Evolutionary conservation across 352 stramenopile species (phyloP).

Genomic region (Phytophthora foliorum): DNA sequence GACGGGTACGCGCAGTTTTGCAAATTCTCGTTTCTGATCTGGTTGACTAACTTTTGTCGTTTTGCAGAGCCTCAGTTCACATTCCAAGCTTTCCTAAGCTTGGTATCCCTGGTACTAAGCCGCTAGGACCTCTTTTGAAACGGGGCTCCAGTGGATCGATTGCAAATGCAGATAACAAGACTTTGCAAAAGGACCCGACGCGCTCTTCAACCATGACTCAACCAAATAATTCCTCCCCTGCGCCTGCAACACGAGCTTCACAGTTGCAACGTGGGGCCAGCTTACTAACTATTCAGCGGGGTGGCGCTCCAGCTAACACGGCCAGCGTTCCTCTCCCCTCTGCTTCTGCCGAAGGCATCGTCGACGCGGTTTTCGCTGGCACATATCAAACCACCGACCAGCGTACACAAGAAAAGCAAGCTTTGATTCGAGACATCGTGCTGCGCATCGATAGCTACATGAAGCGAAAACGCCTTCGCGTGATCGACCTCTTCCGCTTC

Average conservation of each 20-base stretch:
- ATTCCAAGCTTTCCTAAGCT: slow-evolving; percentile 65
- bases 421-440: slow-evolving; percentile 80
- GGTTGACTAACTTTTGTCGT: background rate
- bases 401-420: slow-evolving; percentile 73
- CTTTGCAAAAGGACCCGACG: slow-evolving; percentile 16
- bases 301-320: slow-evolving; percentile 1
- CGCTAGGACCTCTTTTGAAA: slow-evolving; percentile 43
- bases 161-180: slow-evolving; percentile 8
- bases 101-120: slow-evolving; percentile 58
- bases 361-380: slow-evolving; percentile 56
- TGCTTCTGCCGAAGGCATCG: slow-evolving; percentile 20
- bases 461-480: slow-evolving; percentile 83
- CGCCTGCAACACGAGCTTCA: background rate
- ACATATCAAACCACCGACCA: slow-evolving; percentile 76
- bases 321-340: slow-evolving; percentile 10
- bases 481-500: slow-evolving; percentile 90
- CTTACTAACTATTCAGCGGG: slow-evolving; percentile 13
- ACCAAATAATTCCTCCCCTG: background rate
- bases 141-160: slow-evolving; percentile 31
- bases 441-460: slow-evolving; percentile 87
- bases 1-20: slow-evolving; percentile 7
- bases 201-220: slow-evolving; percentile 1
- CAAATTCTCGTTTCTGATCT: background rate
- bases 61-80: slow-evolving; percentile 19
- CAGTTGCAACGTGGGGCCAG: slow-evolving; percentile 32